Base-by-base conservation (phyloP, 192 early-diverging fungal species). In the Tieghemiomyces parasiticus region DNA sequence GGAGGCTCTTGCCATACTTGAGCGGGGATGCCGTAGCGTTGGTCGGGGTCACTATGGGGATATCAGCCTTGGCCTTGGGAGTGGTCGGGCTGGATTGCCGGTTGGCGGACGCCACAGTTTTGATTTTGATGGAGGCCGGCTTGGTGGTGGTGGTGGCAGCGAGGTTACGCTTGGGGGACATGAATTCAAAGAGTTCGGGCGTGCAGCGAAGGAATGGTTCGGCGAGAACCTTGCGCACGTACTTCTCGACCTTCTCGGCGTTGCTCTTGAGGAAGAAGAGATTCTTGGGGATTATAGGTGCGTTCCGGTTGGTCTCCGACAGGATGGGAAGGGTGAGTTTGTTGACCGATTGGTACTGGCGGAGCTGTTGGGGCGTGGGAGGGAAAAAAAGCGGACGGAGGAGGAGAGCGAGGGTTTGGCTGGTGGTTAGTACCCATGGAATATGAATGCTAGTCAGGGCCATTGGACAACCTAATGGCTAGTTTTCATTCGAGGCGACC, bases 231-330 rank as follows among this genome's bases (percentile, higher is more conserved):
- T 35, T 31, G 16, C 54, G 54, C 19, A 56, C 16, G 16, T 56
- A 56, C 34, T 56, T 56, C 33, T 56, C 54, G 24, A 56, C 54
- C 54, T 56, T 56, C 33, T 56, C 54, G 2, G 54, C 54, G 54
- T 56, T 56, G 34, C 16, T 56, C 54, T 56, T 56, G 54, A 56
- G 54, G 54, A 56, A 56, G 14, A 56, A 56, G 24, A 56, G 29
- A 56, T 56, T 56, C 32, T 56, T 56, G 54, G 54, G 20, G 14
- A 56, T 26, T n/a, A n/a, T n/a, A n/a, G n/a, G n/a, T 16, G 10
- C 29, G 19, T 56, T 56, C 12, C 54, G 54, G 19, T 24, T 29
- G 34, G 19, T 56, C 31, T 56, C 34, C 29, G 54, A 56, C 31
- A 56, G 34, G 24, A 56, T 56, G 1, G 54, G 54, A 20, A 56